These are phyloP conservation scores for Tetradesmus lagerheimii DNA, from an alignment of 139 green algal species.

Conservation along the genomic window DNA sequence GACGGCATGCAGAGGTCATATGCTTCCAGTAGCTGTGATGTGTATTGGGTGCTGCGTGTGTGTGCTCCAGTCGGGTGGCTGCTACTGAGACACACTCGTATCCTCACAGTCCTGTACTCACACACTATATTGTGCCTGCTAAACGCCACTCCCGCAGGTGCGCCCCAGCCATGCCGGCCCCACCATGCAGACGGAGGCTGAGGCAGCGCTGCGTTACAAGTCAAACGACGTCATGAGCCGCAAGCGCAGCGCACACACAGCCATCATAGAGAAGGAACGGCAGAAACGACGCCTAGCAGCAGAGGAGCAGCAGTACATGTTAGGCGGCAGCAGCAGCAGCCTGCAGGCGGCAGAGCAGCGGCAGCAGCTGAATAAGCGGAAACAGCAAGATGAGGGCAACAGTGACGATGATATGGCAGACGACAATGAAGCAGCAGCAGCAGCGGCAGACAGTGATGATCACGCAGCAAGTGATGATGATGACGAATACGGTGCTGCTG, in stretches of 20 bases:
- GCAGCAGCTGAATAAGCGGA: constrained; percentile 26
- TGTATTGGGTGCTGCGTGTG: too few species aligned
- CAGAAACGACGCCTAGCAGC: constrained; percentile 20
- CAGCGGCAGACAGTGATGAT: constrained; percentile 14
- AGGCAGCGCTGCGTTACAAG: constrained; percentile 50
- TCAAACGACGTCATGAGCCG: constrained; percentile 77
- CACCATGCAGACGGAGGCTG: constrained; percentile 44
- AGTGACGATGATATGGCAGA: too few species aligned
- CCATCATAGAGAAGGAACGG: constrained; percentile 66
- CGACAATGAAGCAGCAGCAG: constrained; percentile 34
- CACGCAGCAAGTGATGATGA: not conserved
- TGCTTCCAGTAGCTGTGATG: too few species aligned
- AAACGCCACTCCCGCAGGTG: constrained; percentile 42
- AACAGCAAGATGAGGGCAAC: constrained; percentile 41
- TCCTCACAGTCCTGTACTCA: not conserved
- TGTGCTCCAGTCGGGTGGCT: constrained; percentile 20
- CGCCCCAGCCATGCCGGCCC: constrained; percentile 38
- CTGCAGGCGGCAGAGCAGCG: not conserved
- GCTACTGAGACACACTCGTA: not conserved
- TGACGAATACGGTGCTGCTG: not conserved
- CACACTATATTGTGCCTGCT: not conserved
- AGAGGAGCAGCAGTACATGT: not conserved
- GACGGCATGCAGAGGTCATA: too few species aligned
- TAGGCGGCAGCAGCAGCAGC: not conserved
- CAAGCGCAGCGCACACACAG: constrained; percentile 75